Percentiles rank a stretch among this genome's conserved stretches.
Conservation (phyloP, 2,329 filamentous ascomycete genomes). For the Colletotrichum lini region DNA sequence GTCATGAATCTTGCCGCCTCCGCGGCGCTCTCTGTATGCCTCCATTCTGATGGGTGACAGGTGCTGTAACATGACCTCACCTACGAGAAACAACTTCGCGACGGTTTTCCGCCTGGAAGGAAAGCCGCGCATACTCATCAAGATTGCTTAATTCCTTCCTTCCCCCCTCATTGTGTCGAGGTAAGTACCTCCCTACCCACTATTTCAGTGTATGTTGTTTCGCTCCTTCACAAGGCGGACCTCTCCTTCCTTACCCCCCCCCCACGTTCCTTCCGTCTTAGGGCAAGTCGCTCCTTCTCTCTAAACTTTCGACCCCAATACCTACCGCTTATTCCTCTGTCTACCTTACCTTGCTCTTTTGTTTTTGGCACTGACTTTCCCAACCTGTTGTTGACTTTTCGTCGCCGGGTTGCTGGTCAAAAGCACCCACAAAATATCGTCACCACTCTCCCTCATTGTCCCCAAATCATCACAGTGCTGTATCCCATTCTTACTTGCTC, state of each 20-base stretch:
- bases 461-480: neutral
- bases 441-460: constrained; percentile 8
- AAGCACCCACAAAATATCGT: neutral
- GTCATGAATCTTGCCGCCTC: too few species aligned
- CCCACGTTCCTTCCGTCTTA: neutral
- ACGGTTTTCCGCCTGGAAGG: too few species aligned
- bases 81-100: neutral
- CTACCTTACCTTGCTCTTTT: neutral
- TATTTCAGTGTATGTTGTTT: too few species aligned
- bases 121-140: neutral
- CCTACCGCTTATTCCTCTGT: too few species aligned
- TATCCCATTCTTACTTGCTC: neutral
- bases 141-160: neutral
- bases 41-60: neutral
- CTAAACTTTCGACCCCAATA: neutral
- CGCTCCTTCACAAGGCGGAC: neutral
- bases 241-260: neutral
- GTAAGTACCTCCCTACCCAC: too few species aligned
- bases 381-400: constrained; percentile 1
- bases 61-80: neutral
- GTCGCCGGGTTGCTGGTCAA: neutral
- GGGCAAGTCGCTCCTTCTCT: constrained; percentile 5
- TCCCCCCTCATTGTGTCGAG: too few species aligned
- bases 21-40: too few species aligned
- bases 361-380: neutral